phyloP scores from a whole-genome alignment of 306 rosid genomes.

The Dicorynia guianensis region DNA sequence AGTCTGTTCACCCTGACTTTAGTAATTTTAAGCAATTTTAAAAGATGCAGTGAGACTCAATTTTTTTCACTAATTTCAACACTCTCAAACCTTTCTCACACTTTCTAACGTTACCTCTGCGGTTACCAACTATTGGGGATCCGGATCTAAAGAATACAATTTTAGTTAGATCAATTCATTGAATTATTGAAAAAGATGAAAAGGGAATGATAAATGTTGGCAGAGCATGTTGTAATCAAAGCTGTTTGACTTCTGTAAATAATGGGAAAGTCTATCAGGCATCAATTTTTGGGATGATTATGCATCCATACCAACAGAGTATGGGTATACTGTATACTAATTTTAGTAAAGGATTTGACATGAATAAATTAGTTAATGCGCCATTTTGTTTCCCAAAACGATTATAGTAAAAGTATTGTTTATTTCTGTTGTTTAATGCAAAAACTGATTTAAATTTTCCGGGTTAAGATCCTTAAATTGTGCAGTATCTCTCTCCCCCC shows the following conservation, averaged over 20 bases:
- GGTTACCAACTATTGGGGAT: too few relatives aligned
- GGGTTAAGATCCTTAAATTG: slow-evolving; percentile 1
- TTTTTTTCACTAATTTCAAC: too few relatives aligned
- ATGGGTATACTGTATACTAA: background rate
- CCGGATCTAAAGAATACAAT: too few relatives aligned
- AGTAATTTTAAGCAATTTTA: too few relatives aligned
- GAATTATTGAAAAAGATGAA: too few relatives aligned
- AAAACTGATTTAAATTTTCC: slow-evolving; percentile 7
- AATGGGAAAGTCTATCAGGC: slow-evolving; percentile 20
- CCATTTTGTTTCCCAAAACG: slow-evolving; percentile 24
- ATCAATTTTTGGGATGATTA: background rate
- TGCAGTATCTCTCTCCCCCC: background rate
- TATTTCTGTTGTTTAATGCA: slow-evolving; percentile 11
- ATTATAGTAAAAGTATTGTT: slow-evolving; percentile 17
- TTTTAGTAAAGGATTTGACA: background rate
- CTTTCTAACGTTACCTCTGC: too few relatives aligned
- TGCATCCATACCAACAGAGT: background rate
- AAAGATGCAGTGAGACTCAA: too few relatives aligned
- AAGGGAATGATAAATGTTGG: background rate
- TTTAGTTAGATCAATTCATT: too few relatives aligned
- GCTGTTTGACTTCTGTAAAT: background rate
- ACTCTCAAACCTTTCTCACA: too few relatives aligned
- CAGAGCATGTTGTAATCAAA: slow-evolving; percentile 10
- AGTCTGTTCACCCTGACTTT: too few relatives aligned
- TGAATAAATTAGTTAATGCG: slow-evolving; percentile 2